Conservation (phyloP, 2,329 filamentous ascomycete genomes). For the Beauveria medogensis region DNA sequence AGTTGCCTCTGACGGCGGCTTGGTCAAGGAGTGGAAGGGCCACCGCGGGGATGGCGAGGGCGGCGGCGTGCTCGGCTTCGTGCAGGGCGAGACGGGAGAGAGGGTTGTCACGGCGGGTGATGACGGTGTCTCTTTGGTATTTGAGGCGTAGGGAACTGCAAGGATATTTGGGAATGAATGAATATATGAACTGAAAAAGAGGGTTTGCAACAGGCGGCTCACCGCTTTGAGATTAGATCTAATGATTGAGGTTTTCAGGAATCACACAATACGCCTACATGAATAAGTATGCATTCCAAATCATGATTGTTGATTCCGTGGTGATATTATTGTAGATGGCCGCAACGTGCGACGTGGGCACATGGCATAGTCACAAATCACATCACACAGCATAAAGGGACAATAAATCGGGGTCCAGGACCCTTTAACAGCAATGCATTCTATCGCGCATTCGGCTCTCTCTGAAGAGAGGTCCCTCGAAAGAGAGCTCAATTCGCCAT, state of each 20-base stretch:
- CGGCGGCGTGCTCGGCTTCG: constrained; percentile 84
- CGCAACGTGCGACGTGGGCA: too few species aligned
- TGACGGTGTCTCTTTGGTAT: constrained; percentile 64
- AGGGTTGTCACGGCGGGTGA: constrained; percentile 85
- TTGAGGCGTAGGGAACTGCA: constrained; percentile 41
- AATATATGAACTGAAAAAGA: not conserved
- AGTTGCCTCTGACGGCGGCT: constrained; percentile 46
- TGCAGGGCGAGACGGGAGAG: constrained; percentile 67
- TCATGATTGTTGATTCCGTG: not conserved
- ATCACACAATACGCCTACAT: not conserved
- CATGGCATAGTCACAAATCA: not conserved
- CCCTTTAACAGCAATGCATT: constrained; percentile 9
- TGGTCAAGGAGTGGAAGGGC: constrained; percentile 83
- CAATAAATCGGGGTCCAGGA: constrained; percentile 9
- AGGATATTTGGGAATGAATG: not conserved
- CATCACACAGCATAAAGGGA: not conserved
- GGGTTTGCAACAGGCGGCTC: too few species aligned
- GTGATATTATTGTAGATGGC: not conserved
- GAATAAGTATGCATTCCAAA: not conserved
- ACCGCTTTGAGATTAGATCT: not conserved
- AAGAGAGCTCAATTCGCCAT: not conserved
- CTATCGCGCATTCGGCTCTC: not conserved
- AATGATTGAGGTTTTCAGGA: not conserved
- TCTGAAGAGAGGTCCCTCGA: not conserved
- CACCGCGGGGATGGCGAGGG: constrained; percentile 79